phyloP scores from a whole-genome alignment of 2,329 filamentous ascomycete genomes.

The Talaromyces verruculosus region DNA sequence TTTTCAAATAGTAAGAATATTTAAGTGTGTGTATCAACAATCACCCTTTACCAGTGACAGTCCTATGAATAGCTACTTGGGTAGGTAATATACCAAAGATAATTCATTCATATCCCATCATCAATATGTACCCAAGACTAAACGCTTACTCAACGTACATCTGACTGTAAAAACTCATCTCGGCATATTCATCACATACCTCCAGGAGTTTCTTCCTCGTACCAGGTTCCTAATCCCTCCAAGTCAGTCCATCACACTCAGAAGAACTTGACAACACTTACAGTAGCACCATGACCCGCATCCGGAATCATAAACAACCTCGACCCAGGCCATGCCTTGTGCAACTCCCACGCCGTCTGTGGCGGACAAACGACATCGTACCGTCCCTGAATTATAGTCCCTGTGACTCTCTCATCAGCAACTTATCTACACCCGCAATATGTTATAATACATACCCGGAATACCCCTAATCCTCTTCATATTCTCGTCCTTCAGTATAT shows the following conservation, averaged over 20 bases:
- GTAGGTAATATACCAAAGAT: not conserved
- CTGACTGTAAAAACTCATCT: not conserved
- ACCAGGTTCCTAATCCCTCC: not conserved
- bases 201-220: not conserved
- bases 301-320: conserved; percentile 35
- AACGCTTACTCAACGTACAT: not conserved
- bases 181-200: conserved; percentile 15
- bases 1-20: too few species aligned
- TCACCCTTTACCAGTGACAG: too few species aligned
- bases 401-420: not conserved
- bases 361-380: conserved; percentile 50
- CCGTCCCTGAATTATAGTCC: conserved; percentile 47
- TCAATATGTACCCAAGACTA: not conserved
- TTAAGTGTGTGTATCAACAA: too few species aligned
- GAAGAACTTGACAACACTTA: conserved; percentile 3
- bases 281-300: conserved; percentile 36
- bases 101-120: not conserved
- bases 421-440: fast-evolving
- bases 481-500: conserved; percentile 38
- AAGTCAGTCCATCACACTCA: not conserved
- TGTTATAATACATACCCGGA: conserved; percentile 30
- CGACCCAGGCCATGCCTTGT: conserved; percentile 40
- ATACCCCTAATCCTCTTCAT: conserved; percentile 39
- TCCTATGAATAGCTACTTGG: not conserved
- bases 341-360: conserved; percentile 46